phyloP scores from a whole-genome alignment of 2,329 filamentous ascomycete species.

The Colletotrichum karsti region DNA sequence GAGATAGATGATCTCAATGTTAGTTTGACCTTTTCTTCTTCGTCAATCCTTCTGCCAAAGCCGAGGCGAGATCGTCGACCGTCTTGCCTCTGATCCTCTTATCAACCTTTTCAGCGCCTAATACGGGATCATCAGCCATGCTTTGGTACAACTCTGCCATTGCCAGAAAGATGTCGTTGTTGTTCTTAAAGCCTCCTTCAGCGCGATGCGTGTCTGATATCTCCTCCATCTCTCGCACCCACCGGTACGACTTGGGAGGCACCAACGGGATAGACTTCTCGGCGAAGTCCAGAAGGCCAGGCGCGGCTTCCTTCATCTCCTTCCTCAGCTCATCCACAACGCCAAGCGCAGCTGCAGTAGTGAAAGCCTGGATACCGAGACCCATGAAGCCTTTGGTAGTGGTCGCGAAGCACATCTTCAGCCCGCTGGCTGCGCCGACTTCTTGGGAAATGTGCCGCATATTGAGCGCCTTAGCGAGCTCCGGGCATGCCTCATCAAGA shows the following conservation, averaged over 20 bases:
- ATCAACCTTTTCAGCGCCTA: slow-evolving; percentile 67
- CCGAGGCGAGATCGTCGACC: slow-evolving; percentile 63
- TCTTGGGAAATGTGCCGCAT: slow-evolving; percentile 55
- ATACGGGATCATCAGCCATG: slow-evolving; percentile 68
- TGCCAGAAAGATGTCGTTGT: slow-evolving; percentile 60
- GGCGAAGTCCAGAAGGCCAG: slow-evolving; percentile 53
- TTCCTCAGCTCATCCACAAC: slow-evolving; percentile 66
- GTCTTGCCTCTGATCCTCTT: slow-evolving; percentile 63
- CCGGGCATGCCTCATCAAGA: slow-evolving; percentile 47
- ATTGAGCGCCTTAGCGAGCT: slow-evolving; percentile 54
- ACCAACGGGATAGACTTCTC: slow-evolving; percentile 64
- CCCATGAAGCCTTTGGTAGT: slow-evolving; percentile 72
- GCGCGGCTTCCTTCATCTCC: slow-evolving; percentile 61
- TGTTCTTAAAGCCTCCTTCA: slow-evolving; percentile 67
- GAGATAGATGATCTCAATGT: too few species aligned
- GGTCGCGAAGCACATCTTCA: slow-evolving; percentile 73
- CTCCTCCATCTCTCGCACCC: slow-evolving; percentile 81
- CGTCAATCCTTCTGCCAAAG: slow-evolving; percentile 56
- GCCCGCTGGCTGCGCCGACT: slow-evolving; percentile 64
- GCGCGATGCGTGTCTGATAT: slow-evolving; percentile 72
- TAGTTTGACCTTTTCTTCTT: slow-evolving; percentile 37
- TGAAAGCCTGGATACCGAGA: slow-evolving; percentile 74
- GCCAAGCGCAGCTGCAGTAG: slow-evolving; percentile 71
- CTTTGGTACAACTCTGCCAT: slow-evolving; percentile 68
- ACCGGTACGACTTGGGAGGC: slow-evolving; percentile 81